Evolutionary conservation across 139 green algal genomes (phyloP), one percentile per base, ranked within the genome.

Genomic region (Chlamydomonas sp.): DNA sequence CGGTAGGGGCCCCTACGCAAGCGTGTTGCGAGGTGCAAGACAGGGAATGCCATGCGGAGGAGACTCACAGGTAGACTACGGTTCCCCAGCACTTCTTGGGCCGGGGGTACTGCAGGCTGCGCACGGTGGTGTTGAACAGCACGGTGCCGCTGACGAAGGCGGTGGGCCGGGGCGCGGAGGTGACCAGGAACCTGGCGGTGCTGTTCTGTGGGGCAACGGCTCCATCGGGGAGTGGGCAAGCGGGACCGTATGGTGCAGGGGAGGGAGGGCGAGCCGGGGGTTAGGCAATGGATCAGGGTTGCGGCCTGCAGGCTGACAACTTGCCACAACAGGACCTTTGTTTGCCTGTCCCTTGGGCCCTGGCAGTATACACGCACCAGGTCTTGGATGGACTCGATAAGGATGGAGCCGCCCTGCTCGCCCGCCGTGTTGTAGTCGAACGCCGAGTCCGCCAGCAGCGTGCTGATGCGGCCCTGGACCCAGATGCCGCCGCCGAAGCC

Each of bases 31-130:
- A 49, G 31, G 31, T 49, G 31, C 31, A 49, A 49, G 31, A 49
- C 31, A 49, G 31, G 31, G 31, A 49, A 0, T 49, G 31, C 31
- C 31, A 49, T 49, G 0, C 0, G 31, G 31, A 49, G 31, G 31
- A 0, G 31, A 79, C 80, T 79, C n/a, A 86, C 80, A 78, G 58
- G 69, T 72, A 86, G 4, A 86, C 82, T 6, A 86, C 82, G n/a
- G 82, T 86, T 10, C 82, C 82, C 71, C 69, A 80, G 69, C 82
- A 86, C 71, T 61, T 61, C 72, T 86, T 86, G 71, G 82, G 82
- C 72, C 82, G 82, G 1, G 61, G 71, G 10, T 10, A 73, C 71
- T 86, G 82, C 18, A 86, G 71, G 5, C 31, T 66, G 18, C 63
- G 3, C 12, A 86, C 82, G 1, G 82, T 86, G 5, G 20, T 16